phyloP scores from a whole-genome alignment of 2,329 filamentous ascomycete genomes.

The Immersiporthe knoxdaviesiana region DNA sequence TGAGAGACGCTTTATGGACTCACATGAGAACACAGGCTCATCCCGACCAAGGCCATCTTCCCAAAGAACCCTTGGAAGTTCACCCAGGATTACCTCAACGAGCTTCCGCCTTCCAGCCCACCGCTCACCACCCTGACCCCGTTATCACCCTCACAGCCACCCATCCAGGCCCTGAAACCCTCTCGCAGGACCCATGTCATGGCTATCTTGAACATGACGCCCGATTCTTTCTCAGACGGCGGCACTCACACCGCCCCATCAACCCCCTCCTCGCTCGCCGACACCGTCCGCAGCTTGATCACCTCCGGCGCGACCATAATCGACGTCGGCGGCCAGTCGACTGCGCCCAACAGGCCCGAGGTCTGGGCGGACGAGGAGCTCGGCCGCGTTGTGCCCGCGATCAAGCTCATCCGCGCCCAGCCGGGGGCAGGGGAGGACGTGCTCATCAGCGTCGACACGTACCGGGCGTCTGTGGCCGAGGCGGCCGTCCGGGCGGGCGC shows the following conservation, averaged over 20 bases:
- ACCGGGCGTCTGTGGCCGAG: slow-evolving; percentile 80
- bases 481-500: slow-evolving; percentile 78
- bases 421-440: slow-evolving; percentile 63
- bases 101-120: slow-evolving; percentile 52
- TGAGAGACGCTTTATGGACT: background rate
- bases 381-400: slow-evolving; percentile 76
- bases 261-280: slow-evolving; percentile 49
- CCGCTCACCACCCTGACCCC: slow-evolving; percentile 64
- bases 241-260: slow-evolving; percentile 60
- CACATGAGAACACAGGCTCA: slow-evolving; percentile 49
- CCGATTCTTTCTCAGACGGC: slow-evolving; percentile 96
- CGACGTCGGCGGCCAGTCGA: slow-evolving; percentile 93
- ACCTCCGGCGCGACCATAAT: slow-evolving; percentile 77
- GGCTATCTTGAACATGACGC: slow-evolving; percentile 93
- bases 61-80: slow-evolving; percentile 61
- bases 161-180: slow-evolving; percentile 62
- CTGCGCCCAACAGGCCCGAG: slow-evolving; percentile 73
- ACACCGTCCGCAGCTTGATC: slow-evolving; percentile 66
- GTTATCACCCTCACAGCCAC: slow-evolving; percentile 50
- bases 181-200: slow-evolving; percentile 76
- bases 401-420: slow-evolving; percentile 70
- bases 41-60: slow-evolving; percentile 58
- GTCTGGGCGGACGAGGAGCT: slow-evolving; percentile 76
- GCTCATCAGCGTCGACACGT: slow-evolving; percentile 91
- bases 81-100: slow-evolving; percentile 63